Percentiles rank a stretch among this genome's conserved stretches.
Evolutionary conservation across 352 stramenopile genomes (phyloP).

Genomic region (Phytophthora ohioensis): DNA sequence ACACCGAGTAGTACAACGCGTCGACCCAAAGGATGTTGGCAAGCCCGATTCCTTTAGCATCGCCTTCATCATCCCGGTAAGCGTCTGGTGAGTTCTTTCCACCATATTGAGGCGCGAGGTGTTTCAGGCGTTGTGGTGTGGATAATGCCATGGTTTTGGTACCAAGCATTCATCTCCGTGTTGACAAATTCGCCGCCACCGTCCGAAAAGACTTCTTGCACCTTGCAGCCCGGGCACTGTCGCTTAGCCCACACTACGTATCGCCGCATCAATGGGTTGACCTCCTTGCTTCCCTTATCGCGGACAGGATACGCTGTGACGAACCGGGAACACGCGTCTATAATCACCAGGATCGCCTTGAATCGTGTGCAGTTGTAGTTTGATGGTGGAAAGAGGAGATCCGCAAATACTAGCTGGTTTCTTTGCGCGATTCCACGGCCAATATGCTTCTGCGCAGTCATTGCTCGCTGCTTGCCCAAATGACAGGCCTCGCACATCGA

Average conservation of each 20-base stretch:
- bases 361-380: background rate
- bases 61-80: conserved; percentile 3
- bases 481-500: background rate
- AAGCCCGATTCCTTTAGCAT: background rate
- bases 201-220: conserved; percentile 1
- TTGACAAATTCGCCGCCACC: background rate
- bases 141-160: conserved; percentile 1
- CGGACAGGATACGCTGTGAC: background rate
- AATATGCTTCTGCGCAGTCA: background rate
- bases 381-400: background rate
- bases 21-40: conserved; percentile 2
- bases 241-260: conserved; percentile 3
- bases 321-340: background rate
- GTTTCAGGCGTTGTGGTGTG: background rate
- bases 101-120: background rate
- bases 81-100: background rate
- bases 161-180: background rate
- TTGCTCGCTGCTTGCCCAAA: background rate
- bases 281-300: background rate
- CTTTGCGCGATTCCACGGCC: background rate
- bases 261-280: background rate
- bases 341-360: background rate
- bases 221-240: background rate
- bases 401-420: background rate
- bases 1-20: background rate